These are phyloP conservation scores for Suillus subluteus DNA, from an alignment of 768 basidiomycete genomes.

Conservation along the genomic window DNA sequence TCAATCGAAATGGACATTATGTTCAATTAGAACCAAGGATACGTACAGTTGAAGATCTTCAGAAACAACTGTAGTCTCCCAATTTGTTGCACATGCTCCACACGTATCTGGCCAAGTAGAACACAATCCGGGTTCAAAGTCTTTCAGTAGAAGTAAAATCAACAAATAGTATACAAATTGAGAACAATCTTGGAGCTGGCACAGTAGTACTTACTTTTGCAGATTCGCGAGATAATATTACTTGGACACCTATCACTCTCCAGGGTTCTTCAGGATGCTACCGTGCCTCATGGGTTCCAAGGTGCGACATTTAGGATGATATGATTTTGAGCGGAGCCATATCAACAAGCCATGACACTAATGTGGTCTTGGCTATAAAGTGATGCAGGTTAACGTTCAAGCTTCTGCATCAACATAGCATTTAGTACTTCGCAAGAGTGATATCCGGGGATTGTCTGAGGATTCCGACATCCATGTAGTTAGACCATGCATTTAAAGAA, in stretches of 20 bases:
- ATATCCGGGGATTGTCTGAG: no score
- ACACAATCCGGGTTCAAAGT: no score
- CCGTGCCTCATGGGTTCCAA: not conserved
- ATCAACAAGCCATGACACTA: no score
- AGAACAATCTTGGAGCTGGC: not conserved
- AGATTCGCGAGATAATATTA: not conserved
- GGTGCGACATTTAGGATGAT: not conserved
- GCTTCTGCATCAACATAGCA: no score
- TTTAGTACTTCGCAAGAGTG: no score
- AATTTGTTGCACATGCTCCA: no score
- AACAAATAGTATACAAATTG: not conserved
- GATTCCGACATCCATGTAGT: no score
- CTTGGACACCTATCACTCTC: not conserved
- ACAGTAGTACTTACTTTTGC: not conserved
- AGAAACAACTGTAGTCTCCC: no score
- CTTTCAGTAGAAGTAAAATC: not conserved
- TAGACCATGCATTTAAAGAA: no score
- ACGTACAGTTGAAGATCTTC: not conserved
- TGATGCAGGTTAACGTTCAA: no score
- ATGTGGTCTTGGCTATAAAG: no score
- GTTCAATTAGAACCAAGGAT: not conserved
- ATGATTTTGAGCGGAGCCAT: not conserved
- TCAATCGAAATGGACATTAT: not conserved
- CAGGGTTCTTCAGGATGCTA: not conserved
- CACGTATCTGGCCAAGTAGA: no score